phyloP scores from a whole-genome alignment of 1,284 basidiomycete genomes.

The Bjerkandera adusta region DNA sequence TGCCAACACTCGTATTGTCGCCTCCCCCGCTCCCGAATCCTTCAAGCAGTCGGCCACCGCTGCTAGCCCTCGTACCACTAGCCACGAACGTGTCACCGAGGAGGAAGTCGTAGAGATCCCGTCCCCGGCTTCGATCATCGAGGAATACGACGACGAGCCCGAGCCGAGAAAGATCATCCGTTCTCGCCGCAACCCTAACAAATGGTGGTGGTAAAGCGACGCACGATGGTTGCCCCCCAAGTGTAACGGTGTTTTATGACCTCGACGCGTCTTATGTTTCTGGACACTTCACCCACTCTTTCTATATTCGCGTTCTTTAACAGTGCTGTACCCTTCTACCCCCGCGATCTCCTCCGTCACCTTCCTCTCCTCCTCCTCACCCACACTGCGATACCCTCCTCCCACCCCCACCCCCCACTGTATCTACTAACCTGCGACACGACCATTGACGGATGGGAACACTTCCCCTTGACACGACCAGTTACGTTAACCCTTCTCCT shows the following conservation, averaged over 20 bases:
- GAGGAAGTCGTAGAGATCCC: slow-evolving; percentile 30
- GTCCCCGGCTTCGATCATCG: slow-evolving; percentile 24
- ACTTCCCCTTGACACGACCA: slow-evolving; percentile 22
- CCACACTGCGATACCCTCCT: slow-evolving; percentile 15
- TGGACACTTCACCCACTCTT: slow-evolving; percentile 4
- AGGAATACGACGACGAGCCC: slow-evolving; percentile 12
- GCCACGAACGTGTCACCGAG: slow-evolving; percentile 62
- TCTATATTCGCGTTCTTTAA: slow-evolving; percentile 5
- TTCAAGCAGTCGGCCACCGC: slow-evolving; percentile 51
- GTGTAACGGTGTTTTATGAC: slow-evolving; percentile 8
- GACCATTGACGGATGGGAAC: slow-evolving; percentile 25
- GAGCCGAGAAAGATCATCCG: slow-evolving; percentile 10
- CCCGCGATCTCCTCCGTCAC: slow-evolving; percentile 5
- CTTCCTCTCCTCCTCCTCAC: slow-evolving; percentile 6
- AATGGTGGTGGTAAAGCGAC: slow-evolving; percentile 20
- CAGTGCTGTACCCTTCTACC: slow-evolving; percentile 1
- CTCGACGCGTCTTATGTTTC: slow-evolving; percentile 2
- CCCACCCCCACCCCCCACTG: slow-evolving; percentile 9
- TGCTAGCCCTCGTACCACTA: slow-evolving; percentile 65
- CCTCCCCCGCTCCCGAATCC: slow-evolving; percentile 66
- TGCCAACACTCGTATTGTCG: slow-evolving; percentile 73
- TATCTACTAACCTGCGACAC: slow-evolving; percentile 14
- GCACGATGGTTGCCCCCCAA: slow-evolving; percentile 15
- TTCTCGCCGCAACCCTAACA: slow-evolving; percentile 13
- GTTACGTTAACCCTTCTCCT: too few relatives aligned